A percentile compares a stretch with the other conserved stretches of the same genome.
Conservation (phyloP, 352 stramenopile genomes). For the Phytophthora pini region DNA sequence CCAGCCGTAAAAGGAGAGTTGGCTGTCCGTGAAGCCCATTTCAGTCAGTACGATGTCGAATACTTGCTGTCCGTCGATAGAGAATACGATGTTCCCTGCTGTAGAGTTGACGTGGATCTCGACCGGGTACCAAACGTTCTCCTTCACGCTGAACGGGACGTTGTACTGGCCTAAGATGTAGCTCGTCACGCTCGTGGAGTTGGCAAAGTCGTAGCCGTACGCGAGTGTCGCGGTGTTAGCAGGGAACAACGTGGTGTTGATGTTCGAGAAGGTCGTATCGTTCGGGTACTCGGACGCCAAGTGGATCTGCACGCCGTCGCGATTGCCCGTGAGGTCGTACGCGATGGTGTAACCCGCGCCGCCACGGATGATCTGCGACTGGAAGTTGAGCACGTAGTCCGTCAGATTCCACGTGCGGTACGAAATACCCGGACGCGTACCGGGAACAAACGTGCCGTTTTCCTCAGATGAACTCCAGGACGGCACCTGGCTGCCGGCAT, state of each 20-base stretch:
- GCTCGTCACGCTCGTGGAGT: constrained; percentile 36
- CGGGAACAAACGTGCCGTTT: constrained; percentile 43
- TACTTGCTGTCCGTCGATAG: constrained; percentile 27
- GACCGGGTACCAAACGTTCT: constrained; percentile 64
- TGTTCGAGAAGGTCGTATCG: constrained; percentile 36
- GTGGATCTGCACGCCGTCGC: constrained; percentile 43
- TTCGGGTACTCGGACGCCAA: constrained; percentile 39
- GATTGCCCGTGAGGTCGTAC: constrained; percentile 40
- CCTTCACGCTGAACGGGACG: constrained; percentile 78
- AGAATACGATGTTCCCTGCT: constrained; percentile 45
- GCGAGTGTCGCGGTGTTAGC: constrained; percentile 35
- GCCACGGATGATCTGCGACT: constrained; percentile 38
- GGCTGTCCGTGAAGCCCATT: constrained; percentile 26
- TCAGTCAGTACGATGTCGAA: constrained; percentile 38
- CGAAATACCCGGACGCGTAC: constrained; percentile 32
- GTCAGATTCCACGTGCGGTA: constrained; percentile 42
- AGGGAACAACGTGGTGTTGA: constrained; percentile 40
- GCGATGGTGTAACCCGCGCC: constrained; percentile 29
- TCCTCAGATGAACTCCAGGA: constrained; percentile 34
- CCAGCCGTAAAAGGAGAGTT: constrained; percentile 31
- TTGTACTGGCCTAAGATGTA: constrained; percentile 41
- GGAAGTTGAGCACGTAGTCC: constrained; percentile 37
- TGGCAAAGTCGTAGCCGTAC: constrained; percentile 40
- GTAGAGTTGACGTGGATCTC: constrained; percentile 72
- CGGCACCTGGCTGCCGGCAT: constrained; percentile 31